These are phyloP conservation scores for Pontederia crassipes DNA, from an alignment of 176 grass and related monocot species.

Conservation along the genomic window DNA sequence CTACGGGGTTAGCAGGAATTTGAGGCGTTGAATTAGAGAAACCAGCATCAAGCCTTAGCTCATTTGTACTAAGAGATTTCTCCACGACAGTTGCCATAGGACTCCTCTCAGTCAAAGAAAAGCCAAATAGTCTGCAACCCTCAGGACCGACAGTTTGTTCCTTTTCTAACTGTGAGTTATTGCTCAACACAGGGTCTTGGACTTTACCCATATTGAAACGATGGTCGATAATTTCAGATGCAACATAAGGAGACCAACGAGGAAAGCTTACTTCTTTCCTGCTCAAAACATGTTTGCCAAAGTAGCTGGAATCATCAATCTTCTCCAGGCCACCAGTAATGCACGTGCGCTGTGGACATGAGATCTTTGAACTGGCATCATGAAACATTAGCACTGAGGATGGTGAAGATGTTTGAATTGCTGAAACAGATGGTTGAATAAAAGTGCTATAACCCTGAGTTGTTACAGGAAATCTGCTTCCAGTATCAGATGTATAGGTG, in stretches of 20 bases:
- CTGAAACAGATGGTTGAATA: conserved; percentile 15
- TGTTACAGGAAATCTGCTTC: conserved; percentile 29
- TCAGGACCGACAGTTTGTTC: conserved; percentile 12
- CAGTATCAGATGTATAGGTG: conserved; percentile 11
- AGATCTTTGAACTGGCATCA: conserved; percentile 17
- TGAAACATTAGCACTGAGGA: conserved; percentile 74
- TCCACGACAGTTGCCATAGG: conserved; percentile 22
- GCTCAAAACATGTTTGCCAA: conserved; percentile 2
- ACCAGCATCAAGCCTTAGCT: conserved; percentile 10
- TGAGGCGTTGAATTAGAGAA: conserved; percentile 4
- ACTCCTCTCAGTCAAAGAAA: conserved; percentile 59
- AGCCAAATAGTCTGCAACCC: conserved; percentile 69
- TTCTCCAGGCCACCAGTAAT: conserved; percentile 2
- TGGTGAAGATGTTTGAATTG: conserved; percentile 42
- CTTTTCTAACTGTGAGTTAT: conserved; percentile 21
- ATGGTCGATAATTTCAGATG: conserved; percentile 16
- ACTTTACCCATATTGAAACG: conserved; percentile 13
- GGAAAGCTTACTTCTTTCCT: conserved; percentile 17
- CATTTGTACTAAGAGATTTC: not conserved
- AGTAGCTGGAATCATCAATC: conserved; percentile 11
- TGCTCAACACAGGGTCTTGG: not conserved
- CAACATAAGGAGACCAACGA: conserved; percentile 1
- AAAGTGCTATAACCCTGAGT: conserved; percentile 21
- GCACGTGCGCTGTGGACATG: conserved; percentile 8
- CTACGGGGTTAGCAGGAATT: conserved; percentile 4